These are phyloP conservation scores for Rhinocladiella mackenziei DNA, from an alignment of 2,329 filamentous ascomycete species.

Conservation along the genomic window DNA sequence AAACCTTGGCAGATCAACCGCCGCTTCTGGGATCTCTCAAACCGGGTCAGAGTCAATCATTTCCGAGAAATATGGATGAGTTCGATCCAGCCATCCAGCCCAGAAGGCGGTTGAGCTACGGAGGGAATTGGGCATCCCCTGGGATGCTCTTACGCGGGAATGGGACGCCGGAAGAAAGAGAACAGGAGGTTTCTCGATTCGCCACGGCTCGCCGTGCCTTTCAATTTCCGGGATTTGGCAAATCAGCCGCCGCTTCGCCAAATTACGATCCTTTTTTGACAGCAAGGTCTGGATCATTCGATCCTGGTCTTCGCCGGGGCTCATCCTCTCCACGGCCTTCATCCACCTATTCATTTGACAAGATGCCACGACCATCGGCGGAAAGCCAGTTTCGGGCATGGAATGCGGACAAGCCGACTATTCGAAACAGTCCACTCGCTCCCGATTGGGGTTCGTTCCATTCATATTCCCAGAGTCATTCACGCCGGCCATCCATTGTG, in stretches of 20 bases:
- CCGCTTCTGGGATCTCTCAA: constrained; percentile 57
- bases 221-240: constrained; percentile 35
- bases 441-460: constrained; percentile 51
- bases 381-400: constrained; percentile 75
- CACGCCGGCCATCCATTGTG: constrained; percentile 75
- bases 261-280: constrained; percentile 49
- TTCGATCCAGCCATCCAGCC: constrained; percentile 49
- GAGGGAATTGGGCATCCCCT: constrained; percentile 52
- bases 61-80: constrained; percentile 54
- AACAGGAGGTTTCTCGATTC: constrained; percentile 34
- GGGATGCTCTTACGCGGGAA: constrained; percentile 43
- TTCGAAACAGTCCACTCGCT: constrained; percentile 51
- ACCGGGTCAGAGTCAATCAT: constrained; percentile 59
- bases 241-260: constrained; percentile 35
- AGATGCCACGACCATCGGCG: constrained; percentile 69
- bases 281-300: constrained; percentile 45
- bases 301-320: constrained; percentile 44
- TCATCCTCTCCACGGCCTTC: constrained; percentile 45
- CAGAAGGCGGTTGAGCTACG: constrained; percentile 53
- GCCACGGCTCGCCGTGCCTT: constrained; percentile 37
- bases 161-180: constrained; percentile 32
- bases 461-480: constrained; percentile 72
- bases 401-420: constrained; percentile 52
- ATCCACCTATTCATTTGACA: constrained; percentile 55
- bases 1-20: constrained; percentile 57